Base-by-base conservation (phyloP, 345 rosid species). In the Heritiera littoralis region DNA sequence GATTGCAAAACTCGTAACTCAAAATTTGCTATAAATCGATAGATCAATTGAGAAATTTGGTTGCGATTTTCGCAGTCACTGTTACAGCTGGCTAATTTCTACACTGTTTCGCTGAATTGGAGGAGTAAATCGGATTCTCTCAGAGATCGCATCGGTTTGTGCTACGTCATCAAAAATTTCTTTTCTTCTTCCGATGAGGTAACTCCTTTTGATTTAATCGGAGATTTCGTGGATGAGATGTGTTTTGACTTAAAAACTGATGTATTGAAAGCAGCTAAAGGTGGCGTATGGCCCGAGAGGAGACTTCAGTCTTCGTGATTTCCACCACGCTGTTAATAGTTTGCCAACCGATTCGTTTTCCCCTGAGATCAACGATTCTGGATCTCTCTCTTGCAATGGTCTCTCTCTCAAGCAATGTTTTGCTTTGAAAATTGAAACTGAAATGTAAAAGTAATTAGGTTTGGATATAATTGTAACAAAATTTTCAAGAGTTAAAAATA, bases 311-410 rank as follows among this genome's bases (percentile, higher is more conserved):
- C 89, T 95, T 41, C 87, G 90, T 38, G 97, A 89, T 78, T 95
- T 95, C 65, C 98, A 95, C 83, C 93, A 84, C 0, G 94, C 98
- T 75, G 94, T 93, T 73, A 87, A 89, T 72, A 86, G 79, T 83
- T 80, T 93, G 83, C 95, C 98, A 23, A 43, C 32, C 9, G 92
- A 90, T 80, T 86, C 88, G 28, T 93, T 89, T 82, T 51, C 51
- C 51, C 95, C 95, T 41, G 92, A 91, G 79, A 81, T 89, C 51
- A 76, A 85, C 79, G 92, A 84, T 76, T 82, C 89, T 17, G 90
- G 89, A 80, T 79, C 83, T 78, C 78, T 81, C 68, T 75, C 75
- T 68, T 78, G 87, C 71, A 46, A 85, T 56, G 88, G 93, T 93
- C 20, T 60, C n/a, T 45, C 73, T 66, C n/a, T 74, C 4, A 5